Percentiles rank a stretch among this genome's conserved stretches.
These are phyloP conservation scores for Ogataea pini DNA, from an alignment of 805 yeast genomes.

Conservation along the genomic window DNA sequence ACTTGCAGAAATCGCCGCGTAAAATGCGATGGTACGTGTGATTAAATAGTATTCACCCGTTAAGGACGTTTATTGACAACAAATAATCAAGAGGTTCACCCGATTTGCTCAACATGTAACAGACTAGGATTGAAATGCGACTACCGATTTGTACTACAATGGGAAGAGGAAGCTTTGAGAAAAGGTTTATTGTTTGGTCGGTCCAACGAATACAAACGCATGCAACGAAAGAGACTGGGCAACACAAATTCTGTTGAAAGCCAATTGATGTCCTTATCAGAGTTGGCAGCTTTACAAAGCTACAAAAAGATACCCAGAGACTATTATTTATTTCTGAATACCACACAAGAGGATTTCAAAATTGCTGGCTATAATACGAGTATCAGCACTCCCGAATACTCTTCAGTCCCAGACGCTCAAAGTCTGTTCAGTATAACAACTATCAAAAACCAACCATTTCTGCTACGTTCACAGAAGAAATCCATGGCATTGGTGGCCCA, in stretches of 20 bases:
- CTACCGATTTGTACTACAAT: constrained; percentile 20
- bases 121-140: constrained; percentile 26
- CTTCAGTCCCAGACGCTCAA: not conserved
- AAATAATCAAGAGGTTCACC: constrained; percentile 30
- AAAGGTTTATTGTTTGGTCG: constrained; percentile 41
- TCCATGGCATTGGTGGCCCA: too few relatives aligned
- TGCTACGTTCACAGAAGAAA: too few relatives aligned
- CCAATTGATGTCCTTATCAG: not conserved
- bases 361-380: not conserved
- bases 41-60: not conserved
- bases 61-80: not conserved
- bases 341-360: constrained; percentile 7
- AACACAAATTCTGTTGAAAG: not conserved
- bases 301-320: not conserved
- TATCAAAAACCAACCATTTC: not conserved
- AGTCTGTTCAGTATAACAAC: not conserved
- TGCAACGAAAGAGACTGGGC: constrained; percentile 1
- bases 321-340: constrained; percentile 4
- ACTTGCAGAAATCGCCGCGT: constrained; percentile 52
- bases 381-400: not conserved
- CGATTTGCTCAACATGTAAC: constrained; percentile 35
- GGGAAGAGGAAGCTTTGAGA: constrained; percentile 41
- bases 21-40: constrained; percentile 41
- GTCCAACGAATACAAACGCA: constrained; percentile 26
- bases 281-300: constrained; percentile 2